Base-by-base conservation (phyloP, 306 rosid species). In the Medicago arabica region DNA sequence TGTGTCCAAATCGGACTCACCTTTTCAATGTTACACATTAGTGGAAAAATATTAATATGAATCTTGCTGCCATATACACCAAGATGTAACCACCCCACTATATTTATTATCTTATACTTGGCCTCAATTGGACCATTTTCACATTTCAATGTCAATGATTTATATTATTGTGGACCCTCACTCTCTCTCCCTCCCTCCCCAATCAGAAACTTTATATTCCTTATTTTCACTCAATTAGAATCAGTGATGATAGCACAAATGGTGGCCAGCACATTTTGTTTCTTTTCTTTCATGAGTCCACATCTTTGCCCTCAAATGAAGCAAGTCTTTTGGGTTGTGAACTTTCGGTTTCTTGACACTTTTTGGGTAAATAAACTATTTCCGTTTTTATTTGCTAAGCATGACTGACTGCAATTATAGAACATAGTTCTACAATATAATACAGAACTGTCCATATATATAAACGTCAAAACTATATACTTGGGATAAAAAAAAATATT, bases 241-340 rank as follows among this genome's bases (percentile, higher is more conserved):
- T 69, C 0, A 70, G 49, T 46, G 54, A 57, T 73, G 25, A 78
- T 79, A 57, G 31, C 46, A 41, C 14, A 60, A 78, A 61, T 78
- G 82, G 81, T 66, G 46, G 85, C 83, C 81, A 69, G 71, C 75
- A 72, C 71, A 78, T 36, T 51, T 57, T 69, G 75, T 70, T 69
- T 69, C 50, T 68, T 65, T 21, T 60, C 61, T 60, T 62, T 66
- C 41, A 80, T 74, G 70, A 40, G 19, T 65, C 72, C 18, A 14
- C 71, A n/a, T 21, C 74, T 77, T 80, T 74, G 64, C 83, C 53
- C 38, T 51, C 81, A 77, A 75, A 19, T 39, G 21, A 79, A 82
- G 78, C 83, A 79, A 72, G 44, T 67, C 40, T 75, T 61, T 54
- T 6, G 36, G 14, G 34, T 66, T 25, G 28, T 77, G 36, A 81